Base-by-base conservation (phyloP, 768 basidiomycete genomes). In the Rhizopogon roseolus region DNA sequence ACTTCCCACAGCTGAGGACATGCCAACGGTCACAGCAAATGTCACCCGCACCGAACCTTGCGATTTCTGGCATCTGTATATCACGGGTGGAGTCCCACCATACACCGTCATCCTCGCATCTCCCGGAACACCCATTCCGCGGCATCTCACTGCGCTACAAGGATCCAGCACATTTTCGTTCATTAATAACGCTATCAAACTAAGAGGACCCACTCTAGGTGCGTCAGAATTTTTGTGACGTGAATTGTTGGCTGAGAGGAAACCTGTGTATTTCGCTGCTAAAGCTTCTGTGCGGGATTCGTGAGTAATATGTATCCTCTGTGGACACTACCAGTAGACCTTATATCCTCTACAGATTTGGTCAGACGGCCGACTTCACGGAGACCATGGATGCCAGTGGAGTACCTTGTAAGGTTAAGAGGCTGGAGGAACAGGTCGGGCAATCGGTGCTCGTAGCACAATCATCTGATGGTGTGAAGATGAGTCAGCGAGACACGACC, bases 81-180 rank as follows among this genome's bases (percentile, higher is more conserved):
- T 81, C 43, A 71, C 62, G 10, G 79, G 76, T 6, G 78, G 76
- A 10, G 63, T 64, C 0, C 70, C 72, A 34, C 81, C 80, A 0
- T 80, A 79, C 62, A 72, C 57, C 13, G 55, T 80, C 16, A 73
- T 72, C 0, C 54, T 81, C 25, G 71, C 70, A 32, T 66, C 70
- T 6, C 50, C 71, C 32, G 66, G 69, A 46, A 73, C 76, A 0
- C 65, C 71, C 1, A 62, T 69, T 7, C 63, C 77, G 19, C 77
- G 73, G 16, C 77, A 78, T 56, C 69, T 74, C 29, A 73, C 73
- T 2, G 61, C 64, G 4, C 54, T 62, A 1, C 64, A 63, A 1
- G 74, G 74, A 53, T 67, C 53, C 37, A 28, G 76, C 54, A 57
- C 54, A 1, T 73, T 76, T 52, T 75, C 76, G 0, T 78, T 65